Evolutionary conservation across 163 green algal genomes (phyloP).

Genomic region (Prototheca cutis): DNA sequence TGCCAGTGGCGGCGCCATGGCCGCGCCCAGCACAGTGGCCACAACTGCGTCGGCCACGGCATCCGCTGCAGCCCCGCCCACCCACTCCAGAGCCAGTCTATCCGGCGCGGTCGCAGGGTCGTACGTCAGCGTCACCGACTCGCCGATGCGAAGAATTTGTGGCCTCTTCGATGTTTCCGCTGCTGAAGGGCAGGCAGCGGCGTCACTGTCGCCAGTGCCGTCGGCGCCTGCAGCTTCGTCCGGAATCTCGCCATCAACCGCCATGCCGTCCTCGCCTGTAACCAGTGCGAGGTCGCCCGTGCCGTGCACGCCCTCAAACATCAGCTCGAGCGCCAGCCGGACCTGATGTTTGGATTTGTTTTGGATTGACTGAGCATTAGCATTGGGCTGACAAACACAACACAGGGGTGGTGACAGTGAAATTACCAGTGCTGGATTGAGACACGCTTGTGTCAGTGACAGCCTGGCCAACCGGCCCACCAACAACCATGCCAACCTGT

Average conservation of each 20-base stretch:
- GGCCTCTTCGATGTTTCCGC: background rate
- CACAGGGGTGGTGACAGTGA: too few species aligned
- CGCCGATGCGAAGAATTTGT: conserved; percentile 42
- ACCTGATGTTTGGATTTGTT: too few species aligned
- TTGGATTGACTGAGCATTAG: too few species aligned
- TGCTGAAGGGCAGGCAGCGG: background rate
- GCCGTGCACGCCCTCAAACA: conserved; percentile 80
- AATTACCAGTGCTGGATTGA: too few species aligned
- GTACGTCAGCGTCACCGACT: conserved; percentile 56
- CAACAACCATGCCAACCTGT: too few species aligned
- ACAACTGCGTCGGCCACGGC: conserved; percentile 79
- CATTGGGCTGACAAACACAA: too few species aligned
- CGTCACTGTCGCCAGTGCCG: background rate
- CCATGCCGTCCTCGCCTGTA: background rate
- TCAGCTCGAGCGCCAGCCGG: conserved; percentile 75
- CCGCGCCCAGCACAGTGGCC: conserved; percentile 58
- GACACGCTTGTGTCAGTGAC: too few species aligned
- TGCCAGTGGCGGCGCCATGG: conserved; percentile 28
- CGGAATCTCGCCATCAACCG: conserved; percentile 7
- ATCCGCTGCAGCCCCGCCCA: conserved; percentile 54
- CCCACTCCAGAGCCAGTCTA: conserved; percentile 73
- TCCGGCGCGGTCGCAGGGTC: conserved; percentile 2
- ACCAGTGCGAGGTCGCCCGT: conserved; percentile 33
- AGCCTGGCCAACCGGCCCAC: too few species aligned
- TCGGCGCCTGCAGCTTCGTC: background rate